Percentiles rank a stretch among this genome's conserved stretches.
phyloP scores from a whole-genome alignment of 2,329 filamentous ascomycete species.

The Eutypella sp. region DNA sequence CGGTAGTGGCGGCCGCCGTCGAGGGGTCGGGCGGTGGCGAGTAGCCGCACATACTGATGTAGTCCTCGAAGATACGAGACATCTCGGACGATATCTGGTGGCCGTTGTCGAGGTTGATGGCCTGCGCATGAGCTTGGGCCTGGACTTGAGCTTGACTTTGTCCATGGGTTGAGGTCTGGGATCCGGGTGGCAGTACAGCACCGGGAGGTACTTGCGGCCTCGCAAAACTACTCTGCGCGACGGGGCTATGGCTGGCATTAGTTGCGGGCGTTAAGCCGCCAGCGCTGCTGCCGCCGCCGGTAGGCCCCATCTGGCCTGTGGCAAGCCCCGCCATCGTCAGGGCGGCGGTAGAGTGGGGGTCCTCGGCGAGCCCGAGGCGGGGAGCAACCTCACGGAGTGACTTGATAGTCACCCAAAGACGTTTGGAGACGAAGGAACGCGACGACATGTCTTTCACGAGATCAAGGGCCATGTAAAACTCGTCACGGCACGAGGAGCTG shows the following conservation, averaged over 20 bases:
- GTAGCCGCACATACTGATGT: slow-evolving; percentile 22
- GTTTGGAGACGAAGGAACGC: slow-evolving; percentile 66
- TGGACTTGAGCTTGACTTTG: too few relatives aligned
- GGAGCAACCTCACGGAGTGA: slow-evolving; percentile 69
- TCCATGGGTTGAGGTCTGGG: too few relatives aligned
- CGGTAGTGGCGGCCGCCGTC: neutral
- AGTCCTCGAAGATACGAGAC: slow-evolving; percentile 42
- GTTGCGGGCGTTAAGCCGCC: slow-evolving; percentile 7
- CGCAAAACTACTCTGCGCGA: neutral
- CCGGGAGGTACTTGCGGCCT: slow-evolving; percentile 9
- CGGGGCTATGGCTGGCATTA: slow-evolving; percentile 9
- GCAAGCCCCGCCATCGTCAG: slow-evolving; percentile 53
- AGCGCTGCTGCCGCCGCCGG: slow-evolving; percentile 2
- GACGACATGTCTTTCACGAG: slow-evolving; percentile 68
- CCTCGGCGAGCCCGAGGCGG: slow-evolving; percentile 57
- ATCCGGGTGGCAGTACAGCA: slow-evolving; percentile 7
- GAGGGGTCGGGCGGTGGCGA: neutral
- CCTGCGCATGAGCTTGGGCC: too few relatives aligned
- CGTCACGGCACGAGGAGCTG: slow-evolving; percentile 61
- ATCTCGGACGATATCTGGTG: slow-evolving; percentile 49
- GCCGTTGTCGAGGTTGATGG: slow-evolving; percentile 35
- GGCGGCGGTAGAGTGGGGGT: slow-evolving; percentile 47
- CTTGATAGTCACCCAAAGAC: slow-evolving; percentile 68
- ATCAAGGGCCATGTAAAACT: slow-evolving; percentile 75
- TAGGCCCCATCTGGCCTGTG: slow-evolving; percentile 27